Percentiles rank a stretch among this genome's conserved stretches.
These are phyloP conservation scores for Dalbergia cochinchinensis DNA, from an alignment of 306 rosid species.

Conservation along the genomic window DNA sequence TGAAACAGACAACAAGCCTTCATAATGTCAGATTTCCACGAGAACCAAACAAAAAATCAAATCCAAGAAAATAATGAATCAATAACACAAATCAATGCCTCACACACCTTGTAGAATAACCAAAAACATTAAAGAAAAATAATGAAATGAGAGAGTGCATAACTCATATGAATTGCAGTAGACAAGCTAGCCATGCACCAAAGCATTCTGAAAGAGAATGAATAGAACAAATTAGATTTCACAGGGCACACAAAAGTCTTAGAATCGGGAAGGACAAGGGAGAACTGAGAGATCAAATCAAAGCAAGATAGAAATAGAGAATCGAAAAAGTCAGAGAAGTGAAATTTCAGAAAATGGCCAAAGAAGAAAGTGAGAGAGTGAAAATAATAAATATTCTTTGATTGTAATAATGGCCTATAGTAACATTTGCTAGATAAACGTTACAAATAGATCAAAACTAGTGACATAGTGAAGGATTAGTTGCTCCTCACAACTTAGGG, in stretches of 20 bases:
- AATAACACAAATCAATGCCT: conserved; percentile 18
- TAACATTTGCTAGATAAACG: no score
- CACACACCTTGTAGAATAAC: neutral
- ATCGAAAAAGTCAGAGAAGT: no score
- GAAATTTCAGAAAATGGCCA: no score
- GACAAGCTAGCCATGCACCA: conserved; percentile 99
- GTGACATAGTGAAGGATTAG: no score
- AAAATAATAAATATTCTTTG: no score
- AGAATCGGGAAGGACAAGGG: conserved; percentile 51
- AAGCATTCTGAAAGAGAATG: conserved; percentile 63
- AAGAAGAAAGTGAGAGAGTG: no score
- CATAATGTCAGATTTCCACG: conserved; percentile 41
- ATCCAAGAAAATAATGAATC: conserved; percentile 10
- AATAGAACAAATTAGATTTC: conserved; percentile 65
- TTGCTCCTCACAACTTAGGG: no score
- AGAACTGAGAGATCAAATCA: conserved; percentile 56
- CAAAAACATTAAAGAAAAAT: neutral
- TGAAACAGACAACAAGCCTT: conserved; percentile 13
- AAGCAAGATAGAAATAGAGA: conserved; percentile 39
- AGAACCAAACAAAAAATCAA: conserved; percentile 35
- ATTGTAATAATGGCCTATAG: no score
- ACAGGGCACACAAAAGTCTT: conserved; percentile 67
- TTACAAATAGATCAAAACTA: no score
- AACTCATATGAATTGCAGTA: conserved; percentile 95
- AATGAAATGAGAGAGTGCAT: neutral